Base-by-base conservation (phyloP, 208 protist genomes). In the Zelonia costaricensis region DNA sequence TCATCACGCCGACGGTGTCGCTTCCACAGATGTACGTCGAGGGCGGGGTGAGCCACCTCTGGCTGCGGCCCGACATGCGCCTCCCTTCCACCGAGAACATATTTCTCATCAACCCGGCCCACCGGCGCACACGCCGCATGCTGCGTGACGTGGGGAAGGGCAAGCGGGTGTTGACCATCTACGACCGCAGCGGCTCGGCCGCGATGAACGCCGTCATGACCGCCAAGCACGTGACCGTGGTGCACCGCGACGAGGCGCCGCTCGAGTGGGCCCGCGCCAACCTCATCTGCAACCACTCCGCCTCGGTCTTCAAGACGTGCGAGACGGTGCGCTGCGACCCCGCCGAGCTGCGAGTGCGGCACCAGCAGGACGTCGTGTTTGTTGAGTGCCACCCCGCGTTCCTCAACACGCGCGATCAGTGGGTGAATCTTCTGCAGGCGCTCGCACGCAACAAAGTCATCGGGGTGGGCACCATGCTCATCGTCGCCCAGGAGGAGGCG, bases 151-250 rank as follows among this genome's bases (percentile, higher is more conserved):
- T 92, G 0, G 70, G 71, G 27, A 51, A 61, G 16, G 79, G 84
- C 22, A 92, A 88, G 53, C 80, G 80, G 13, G 84, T 93, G 22
- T 65, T 93, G 23, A 90, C 82, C 30, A 55, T 96, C 13, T 80
- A 91, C 63, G 90, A 96, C 54, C 82, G 85, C 30, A 74, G 82
- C 49, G 90, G 78, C 4, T 56, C 76, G 10, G 82, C 83, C 8
- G 38, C 90, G 25, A 67, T 96, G 38, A 87, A 89, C 53, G 90
- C 86, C 10, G 64, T 89, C 16, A 87, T 93, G 74, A 84, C 82
- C 5, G 90, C 85, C 8, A 86, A 84, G 54, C 62, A 78, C 51
- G 87, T 96, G n/a, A 74, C 80, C 2, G 69, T 92, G 12, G 74
- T 79, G 7, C 75, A 88, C 52, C 42, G 60, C 38, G 80, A 90